phyloP scores from a whole-genome alignment of 2,329 filamentous ascomycete genomes.

The Didymella sp. region DNA sequence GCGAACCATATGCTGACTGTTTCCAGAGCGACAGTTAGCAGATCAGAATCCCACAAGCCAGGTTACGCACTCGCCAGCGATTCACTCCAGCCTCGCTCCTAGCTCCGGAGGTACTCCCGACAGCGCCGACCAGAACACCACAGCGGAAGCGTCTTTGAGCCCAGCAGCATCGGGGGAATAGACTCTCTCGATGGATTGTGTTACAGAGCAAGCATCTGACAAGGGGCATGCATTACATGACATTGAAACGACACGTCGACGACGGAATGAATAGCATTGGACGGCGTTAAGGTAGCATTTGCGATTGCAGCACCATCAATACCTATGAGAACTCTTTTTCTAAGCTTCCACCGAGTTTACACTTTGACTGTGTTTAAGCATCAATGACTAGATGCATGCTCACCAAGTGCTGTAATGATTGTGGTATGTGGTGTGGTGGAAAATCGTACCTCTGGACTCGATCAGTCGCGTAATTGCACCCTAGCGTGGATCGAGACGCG shows the following conservation, averaged over 20 bases:
- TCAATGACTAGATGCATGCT: too few relatives aligned
- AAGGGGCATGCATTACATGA: neutral
- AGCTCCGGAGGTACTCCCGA: conserved; percentile 19
- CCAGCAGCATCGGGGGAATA: conserved; percentile 2
- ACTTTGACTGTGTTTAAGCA: too few relatives aligned
- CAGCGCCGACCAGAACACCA: conserved; percentile 10
- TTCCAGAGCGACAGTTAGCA: conserved; percentile 45
- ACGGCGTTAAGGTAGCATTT: conserved; percentile 16
- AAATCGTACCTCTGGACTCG: too few relatives aligned
- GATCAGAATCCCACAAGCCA: conserved; percentile 43
- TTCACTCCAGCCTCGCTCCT: conserved; percentile 35
- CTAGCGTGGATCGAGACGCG: conserved; percentile 17
- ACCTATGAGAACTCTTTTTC: neutral
- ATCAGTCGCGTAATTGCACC: neutral
- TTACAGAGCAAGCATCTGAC: neutral
- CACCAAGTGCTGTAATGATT: too few relatives aligned
- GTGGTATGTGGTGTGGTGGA: too few relatives aligned
- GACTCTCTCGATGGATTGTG: neutral
- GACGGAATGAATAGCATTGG: conserved; percentile 17
- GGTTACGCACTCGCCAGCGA: conserved; percentile 41
- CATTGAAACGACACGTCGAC: neutral
- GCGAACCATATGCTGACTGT: neutral
- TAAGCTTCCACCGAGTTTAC: too few relatives aligned
- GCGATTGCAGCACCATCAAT: neutral
- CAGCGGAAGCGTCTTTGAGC: conserved; percentile 6